These are phyloP conservation scores for Aspergillus bertholletiae DNA, from an alignment of 495 filamentous ascomycete species.

Conservation along the genomic window DNA sequence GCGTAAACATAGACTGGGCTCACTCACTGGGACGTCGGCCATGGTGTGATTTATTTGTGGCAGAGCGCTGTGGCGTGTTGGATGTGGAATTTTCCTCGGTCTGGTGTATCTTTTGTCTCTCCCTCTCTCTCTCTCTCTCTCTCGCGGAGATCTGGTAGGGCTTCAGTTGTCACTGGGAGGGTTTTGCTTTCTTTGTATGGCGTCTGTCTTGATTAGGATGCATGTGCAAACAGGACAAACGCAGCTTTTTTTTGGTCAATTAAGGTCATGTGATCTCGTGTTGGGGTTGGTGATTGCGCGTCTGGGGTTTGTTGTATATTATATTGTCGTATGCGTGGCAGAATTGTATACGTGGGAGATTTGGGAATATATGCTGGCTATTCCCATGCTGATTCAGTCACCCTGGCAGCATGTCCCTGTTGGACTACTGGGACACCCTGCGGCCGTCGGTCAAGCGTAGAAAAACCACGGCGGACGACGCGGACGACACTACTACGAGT, in stretches of 20 bases:
- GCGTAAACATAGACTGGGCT: neutral
- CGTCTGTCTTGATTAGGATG: neutral
- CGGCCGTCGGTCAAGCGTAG: conserved; percentile 34
- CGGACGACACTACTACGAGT: neutral
- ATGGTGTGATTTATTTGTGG: neutral
- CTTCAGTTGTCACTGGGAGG: no score
- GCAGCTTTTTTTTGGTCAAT: neutral
- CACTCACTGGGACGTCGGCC: conserved; percentile 10
- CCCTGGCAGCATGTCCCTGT: conserved; percentile 32
- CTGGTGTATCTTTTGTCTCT: no score
- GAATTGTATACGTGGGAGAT: neutral
- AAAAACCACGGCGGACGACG: conserved; percentile 12
- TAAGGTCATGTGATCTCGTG: conserved; percentile 37
- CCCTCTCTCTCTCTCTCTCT: no score
- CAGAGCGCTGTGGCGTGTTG: no score
- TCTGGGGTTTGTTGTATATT: neutral
- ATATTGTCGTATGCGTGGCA: conserved; percentile 8
- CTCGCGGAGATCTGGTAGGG: neutral
- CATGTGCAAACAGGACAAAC: conserved; percentile 29
- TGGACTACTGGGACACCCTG: conserved; percentile 42
- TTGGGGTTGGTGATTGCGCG: conserved; percentile 4
- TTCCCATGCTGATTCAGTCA: neutral
- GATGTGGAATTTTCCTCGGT: no score
- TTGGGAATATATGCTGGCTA: neutral
- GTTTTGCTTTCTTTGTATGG: no score